Evolutionary conservation across 2,329 filamentous ascomycete species (phyloP).

Genomic region (Ophiostoma ips): DNA sequence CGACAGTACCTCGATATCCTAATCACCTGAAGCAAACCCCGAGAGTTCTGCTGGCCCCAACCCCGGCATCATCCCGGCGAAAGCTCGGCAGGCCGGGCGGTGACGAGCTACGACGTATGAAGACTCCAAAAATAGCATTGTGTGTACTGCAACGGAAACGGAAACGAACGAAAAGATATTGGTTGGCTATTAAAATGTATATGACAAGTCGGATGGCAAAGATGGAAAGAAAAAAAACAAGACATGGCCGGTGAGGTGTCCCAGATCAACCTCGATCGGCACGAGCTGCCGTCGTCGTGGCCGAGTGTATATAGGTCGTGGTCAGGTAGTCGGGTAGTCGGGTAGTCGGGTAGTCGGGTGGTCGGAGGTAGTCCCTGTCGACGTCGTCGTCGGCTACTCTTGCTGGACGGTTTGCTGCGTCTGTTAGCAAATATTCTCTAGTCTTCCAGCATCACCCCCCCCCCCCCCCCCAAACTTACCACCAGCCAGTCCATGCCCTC

Average conservation of each 20-base stretch:
- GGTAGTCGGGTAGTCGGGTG: too few species aligned
- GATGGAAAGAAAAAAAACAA: not conserved
- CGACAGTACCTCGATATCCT: too few species aligned
- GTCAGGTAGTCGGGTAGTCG: too few species aligned
- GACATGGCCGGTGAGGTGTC: not conserved
- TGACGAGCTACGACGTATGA: too few species aligned
- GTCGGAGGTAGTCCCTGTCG: conserved; percentile 23
- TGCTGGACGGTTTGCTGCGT: conserved; percentile 28
- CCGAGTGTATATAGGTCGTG: too few species aligned
- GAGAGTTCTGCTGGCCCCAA: too few species aligned
- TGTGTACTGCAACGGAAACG: too few species aligned
- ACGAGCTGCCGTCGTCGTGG: too few species aligned
- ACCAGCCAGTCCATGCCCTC: conserved; percentile 99
- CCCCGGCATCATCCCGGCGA: too few species aligned
- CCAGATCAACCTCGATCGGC: not conserved
- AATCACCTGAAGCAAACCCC: too few species aligned
- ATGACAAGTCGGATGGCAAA: not conserved
- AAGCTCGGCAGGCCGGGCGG: too few species aligned
- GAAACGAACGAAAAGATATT: not conserved
- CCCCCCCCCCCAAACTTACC: conserved; percentile 35
- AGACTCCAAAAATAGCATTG: too few species aligned
- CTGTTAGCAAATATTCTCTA: not conserved
- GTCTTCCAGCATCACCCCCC: not conserved
- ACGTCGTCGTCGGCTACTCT: conserved; percentile 18
- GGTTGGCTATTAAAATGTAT: not conserved